phyloP scores from a whole-genome alignment of 352 stramenopile species.

The Phytophthora sojae region DNA sequence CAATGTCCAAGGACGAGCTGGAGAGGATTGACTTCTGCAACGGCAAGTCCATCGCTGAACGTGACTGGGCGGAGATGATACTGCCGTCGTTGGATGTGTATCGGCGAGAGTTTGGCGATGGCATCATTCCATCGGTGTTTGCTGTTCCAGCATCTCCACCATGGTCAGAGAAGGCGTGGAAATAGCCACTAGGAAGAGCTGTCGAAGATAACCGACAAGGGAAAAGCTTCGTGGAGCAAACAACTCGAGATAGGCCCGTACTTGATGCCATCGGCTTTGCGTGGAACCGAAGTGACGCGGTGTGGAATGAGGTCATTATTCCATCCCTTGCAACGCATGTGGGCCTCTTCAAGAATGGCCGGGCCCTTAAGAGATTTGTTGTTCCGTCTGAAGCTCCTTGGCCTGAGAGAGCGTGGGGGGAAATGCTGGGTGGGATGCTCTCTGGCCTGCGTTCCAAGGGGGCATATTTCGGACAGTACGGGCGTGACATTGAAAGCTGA shows the following conservation, averaged over 20 bases:
- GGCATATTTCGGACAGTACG: too few relatives aligned
- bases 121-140: too few relatives aligned
- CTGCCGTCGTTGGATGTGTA: background rate
- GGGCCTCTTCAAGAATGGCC: background rate
- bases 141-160: too few relatives aligned
- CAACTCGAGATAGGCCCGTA: too few relatives aligned
- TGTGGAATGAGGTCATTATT: background rate
- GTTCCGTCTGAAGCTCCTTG: background rate
- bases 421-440: background rate
- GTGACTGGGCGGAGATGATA: background rate
- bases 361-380: background rate
- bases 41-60: background rate
- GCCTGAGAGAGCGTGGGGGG: background rate
- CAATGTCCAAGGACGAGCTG: background rate
- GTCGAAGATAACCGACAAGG: too few relatives aligned
- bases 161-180: too few relatives aligned
- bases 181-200: too few relatives aligned
- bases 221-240: background rate
- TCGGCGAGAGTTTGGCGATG: background rate
- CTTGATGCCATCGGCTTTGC: too few relatives aligned
- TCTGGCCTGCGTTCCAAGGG: too few relatives aligned
- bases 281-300: too few relatives aligned
- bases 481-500: too few relatives aligned
- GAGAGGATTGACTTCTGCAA: background rate
- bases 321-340: background rate